These are phyloP conservation scores for Eucalyptus guilfoylei DNA, from an alignment of 345 rosid genomes.

Conservation along the genomic window DNA sequence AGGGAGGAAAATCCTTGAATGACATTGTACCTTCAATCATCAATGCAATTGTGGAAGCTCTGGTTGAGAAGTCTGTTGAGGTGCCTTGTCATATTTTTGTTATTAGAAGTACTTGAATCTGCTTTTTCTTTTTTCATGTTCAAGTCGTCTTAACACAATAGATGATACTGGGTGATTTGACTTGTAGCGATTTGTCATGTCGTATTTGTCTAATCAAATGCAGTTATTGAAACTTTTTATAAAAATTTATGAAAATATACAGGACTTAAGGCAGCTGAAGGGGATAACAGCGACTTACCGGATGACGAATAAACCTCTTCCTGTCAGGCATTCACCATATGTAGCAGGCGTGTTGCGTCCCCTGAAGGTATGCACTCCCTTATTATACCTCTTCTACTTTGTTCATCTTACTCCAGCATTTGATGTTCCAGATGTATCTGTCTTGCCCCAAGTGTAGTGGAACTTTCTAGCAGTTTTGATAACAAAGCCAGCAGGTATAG, in stretches of 20 bases:
- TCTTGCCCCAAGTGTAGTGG: background rate
- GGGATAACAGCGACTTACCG: slow-evolving; percentile 88
- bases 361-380: slow-evolving; percentile 39
- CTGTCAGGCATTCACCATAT: slow-evolving; percentile 82
- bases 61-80: slow-evolving; percentile 88
- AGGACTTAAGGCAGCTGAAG: slow-evolving; percentile 83
- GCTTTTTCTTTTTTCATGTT: background rate
- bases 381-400: background rate
- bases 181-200: background rate
- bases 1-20: slow-evolving; percentile 48
- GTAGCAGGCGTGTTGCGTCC: slow-evolving; percentile 74
- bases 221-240: background rate
- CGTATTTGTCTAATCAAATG: background rate
- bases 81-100: slow-evolving; percentile 7
- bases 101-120: background rate
- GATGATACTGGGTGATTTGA: background rate
- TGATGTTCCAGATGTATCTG: background rate
- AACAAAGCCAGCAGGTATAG: background rate
- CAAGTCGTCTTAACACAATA: background rate
- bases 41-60: slow-evolving; percentile 43
- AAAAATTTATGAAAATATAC: background rate
- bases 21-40: slow-evolving; percentile 42
- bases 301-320: slow-evolving; percentile 93
- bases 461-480: background rate
- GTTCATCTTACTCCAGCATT: background rate